phyloP scores from a whole-genome alignment of 345 rosid genomes.

The Brassica cretica region DNA sequence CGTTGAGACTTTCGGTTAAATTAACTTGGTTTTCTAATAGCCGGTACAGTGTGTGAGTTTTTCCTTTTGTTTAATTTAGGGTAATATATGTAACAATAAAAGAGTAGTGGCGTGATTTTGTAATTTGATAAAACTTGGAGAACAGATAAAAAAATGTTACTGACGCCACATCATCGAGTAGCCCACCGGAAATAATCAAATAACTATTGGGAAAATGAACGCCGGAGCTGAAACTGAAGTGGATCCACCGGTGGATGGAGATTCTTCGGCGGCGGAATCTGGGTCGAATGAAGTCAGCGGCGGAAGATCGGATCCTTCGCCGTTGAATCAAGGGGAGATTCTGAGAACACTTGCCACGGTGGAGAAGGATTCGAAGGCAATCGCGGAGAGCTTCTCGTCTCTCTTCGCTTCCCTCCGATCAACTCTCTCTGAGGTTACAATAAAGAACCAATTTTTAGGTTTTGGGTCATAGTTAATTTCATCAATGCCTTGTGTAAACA shows the following conservation, averaged over 20 bases:
- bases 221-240: conserved; percentile 27
- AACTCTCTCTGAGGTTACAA: conserved; percentile 75
- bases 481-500: not conserved
- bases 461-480: not conserved
- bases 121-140: too few species aligned
- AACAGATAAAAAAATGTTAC: too few species aligned
- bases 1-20: too few species aligned
- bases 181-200: too few species aligned
- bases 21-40: not conserved
- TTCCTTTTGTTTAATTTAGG: too few species aligned
- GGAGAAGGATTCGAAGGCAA: conserved; percentile 83
- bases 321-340: conserved; percentile 53
- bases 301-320: conserved; percentile 23
- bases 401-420: conserved; percentile 79
- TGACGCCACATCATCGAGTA: too few species aligned
- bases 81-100: too few species aligned
- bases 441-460: not conserved
- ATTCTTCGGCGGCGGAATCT: conserved; percentile 14
- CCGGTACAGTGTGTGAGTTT: not conserved
- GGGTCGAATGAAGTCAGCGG: too few species aligned
- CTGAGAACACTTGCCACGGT: conserved; percentile 68
- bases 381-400: conserved; percentile 82
- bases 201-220: conserved; percentile 33
- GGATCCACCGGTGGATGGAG: conserved; percentile 11
- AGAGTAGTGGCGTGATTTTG: too few species aligned